Percentiles rank a stretch among this genome's conserved stretches.
phyloP scores from a whole-genome alignment of 257 asterid genomes.

The Solanum ossicruentum region DNA sequence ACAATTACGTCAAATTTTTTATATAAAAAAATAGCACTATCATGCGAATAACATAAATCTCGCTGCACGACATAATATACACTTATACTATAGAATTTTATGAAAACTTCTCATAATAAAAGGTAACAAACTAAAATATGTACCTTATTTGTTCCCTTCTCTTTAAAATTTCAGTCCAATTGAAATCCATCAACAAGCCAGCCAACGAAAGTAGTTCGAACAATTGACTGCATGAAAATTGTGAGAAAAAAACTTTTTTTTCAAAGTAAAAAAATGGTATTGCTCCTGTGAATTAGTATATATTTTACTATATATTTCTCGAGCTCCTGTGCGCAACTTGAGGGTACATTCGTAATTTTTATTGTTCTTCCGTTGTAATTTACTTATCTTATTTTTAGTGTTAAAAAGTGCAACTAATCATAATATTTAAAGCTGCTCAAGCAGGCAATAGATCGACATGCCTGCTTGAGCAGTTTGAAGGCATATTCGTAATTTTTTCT shows the following conservation, averaged over 20 bases:
- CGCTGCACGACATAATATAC: background rate
- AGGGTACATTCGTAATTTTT: no score
- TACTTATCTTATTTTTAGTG: no score
- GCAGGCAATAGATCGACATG: no score
- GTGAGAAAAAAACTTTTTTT: background rate
- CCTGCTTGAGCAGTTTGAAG: no score
- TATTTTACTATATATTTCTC: no score
- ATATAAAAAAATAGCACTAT: background rate
- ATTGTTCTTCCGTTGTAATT: no score
- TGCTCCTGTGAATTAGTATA: no score
- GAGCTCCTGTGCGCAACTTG: no score
- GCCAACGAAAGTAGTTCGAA: constrained; percentile 86
- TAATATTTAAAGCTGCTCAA: no score
- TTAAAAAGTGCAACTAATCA: no score
- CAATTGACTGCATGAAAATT: constrained; percentile 30
- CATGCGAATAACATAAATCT: background rate
- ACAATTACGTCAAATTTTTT: background rate
- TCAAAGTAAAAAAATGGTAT: background rate
- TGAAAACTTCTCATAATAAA: background rate
- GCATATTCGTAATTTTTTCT: no score
- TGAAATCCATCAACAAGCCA: constrained; percentile 88
- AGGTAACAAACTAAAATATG: background rate
- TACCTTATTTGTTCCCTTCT: constrained; percentile 57
- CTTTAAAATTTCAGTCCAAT: constrained; percentile 83
- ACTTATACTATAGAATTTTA: background rate